A percentile compares a stretch with the other conserved stretches of the same genome.
Conservation (phyloP, 2,329 filamentous ascomycete genomes). For the Colletotrichum noveboracense region DNA sequence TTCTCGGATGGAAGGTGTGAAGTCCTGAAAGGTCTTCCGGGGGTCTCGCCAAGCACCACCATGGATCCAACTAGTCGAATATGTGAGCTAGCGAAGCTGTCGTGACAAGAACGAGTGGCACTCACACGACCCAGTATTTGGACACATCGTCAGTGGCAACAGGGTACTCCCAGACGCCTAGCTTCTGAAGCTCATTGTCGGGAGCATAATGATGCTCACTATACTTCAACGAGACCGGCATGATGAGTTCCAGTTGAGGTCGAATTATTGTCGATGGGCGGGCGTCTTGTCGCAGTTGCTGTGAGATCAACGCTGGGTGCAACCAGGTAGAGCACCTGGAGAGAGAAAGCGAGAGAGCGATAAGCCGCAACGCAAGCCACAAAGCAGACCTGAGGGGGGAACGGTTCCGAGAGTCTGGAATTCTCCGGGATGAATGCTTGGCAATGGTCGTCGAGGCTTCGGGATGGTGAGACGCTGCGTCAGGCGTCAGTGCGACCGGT, state of each 20-base stretch:
- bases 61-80: slow-evolving; percentile 55
- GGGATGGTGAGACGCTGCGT: background rate
- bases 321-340: background rate
- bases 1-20: slow-evolving; percentile 47
- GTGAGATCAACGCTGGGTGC: background rate
- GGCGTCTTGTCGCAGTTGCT: background rate
- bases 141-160: slow-evolving; percentile 12
- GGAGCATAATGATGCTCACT: slow-evolving; percentile 40
- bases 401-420: background rate
- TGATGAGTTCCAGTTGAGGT: background rate
- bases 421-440: background rate
- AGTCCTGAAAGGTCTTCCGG: slow-evolving; percentile 48
- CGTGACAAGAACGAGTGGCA: background rate
- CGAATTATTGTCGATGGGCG: background rate
- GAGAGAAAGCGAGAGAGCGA: background rate
- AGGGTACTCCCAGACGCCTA: slow-evolving; percentile 49
- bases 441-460: background rate
- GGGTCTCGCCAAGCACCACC: slow-evolving; percentile 70
- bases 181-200: slow-evolving; percentile 46
- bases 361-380: background rate
- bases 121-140: slow-evolving; percentile 43
- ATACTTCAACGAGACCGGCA: slow-evolving; percentile 30
- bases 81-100: background rate
- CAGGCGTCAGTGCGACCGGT: background rate
- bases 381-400: background rate